phyloP scores from a whole-genome alignment of 2,329 filamentous ascomycete species.

The Pestalotiopsis fici region DNA sequence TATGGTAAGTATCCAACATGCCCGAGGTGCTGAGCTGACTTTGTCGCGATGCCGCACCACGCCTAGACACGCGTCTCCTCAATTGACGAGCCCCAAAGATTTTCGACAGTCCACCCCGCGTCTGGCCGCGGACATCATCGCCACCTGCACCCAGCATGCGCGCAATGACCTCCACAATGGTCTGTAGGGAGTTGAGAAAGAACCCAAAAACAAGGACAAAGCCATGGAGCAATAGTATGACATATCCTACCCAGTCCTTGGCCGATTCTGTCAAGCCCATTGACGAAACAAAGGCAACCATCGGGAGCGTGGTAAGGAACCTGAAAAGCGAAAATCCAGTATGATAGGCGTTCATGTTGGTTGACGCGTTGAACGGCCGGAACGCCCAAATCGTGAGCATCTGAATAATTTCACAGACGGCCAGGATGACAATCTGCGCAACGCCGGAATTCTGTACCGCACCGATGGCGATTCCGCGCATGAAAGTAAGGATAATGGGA shows the following conservation, averaged over 20 bases:
- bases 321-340: conserved; percentile 79
- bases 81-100: conserved; percentile 91
- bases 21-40: conserved; percentile 82
- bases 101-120: conserved; percentile 82
- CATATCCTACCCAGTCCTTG: conserved; percentile 95
- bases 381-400: conserved; percentile 87
- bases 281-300: conserved; percentile 82
- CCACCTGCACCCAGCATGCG: conserved; percentile 81
- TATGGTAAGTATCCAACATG: conserved; percentile 73
- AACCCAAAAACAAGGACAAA: conserved; percentile 88
- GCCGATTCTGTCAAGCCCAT: conserved; percentile 76
- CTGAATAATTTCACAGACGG: conserved; percentile 91
- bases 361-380: conserved; percentile 84
- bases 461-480: conserved; percentile 87
- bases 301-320: conserved; percentile 73
- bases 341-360: conserved; percentile 97
- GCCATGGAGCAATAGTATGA: conserved; percentile 83
- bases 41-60: conserved; percentile 65
- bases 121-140: conserved; percentile 68
- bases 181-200: conserved; percentile 88
- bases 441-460: conserved; percentile 92
- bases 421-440: conserved; percentile 87
- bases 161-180: conserved; percentile 84
- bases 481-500: conserved; percentile 79
- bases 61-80: conserved; percentile 68